Conservation (phyloP, 371 early-diverging fungal genomes). For the Actinomortierella ambigua region DNA sequence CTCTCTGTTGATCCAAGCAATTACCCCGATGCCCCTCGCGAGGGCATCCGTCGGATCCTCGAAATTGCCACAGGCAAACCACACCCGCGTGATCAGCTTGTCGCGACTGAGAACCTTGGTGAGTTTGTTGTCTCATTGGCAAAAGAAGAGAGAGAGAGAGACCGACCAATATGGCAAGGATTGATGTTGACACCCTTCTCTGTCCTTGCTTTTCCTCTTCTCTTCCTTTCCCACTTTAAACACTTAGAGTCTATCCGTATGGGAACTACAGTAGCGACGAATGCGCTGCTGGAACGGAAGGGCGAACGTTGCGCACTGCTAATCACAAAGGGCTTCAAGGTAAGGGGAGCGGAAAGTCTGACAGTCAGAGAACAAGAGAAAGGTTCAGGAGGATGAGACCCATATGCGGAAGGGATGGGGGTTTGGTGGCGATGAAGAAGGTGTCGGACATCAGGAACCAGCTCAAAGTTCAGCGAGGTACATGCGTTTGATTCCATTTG, state of each 20-base stretch:
- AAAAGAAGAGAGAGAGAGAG: no score
- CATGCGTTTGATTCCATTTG: no score
- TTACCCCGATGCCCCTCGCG: constrained; percentile 93
- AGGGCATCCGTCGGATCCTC: constrained; percentile 92
- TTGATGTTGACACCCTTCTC: no score
- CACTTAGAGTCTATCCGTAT: constrained; percentile 82
- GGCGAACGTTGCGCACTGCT: constrained; percentile 89
- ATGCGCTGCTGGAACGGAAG: constrained; percentile 88
- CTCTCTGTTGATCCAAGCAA: constrained; percentile 91
- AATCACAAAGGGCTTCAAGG: constrained; percentile 91
- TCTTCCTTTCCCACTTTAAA: neutral
- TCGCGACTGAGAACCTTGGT: constrained; percentile 80
- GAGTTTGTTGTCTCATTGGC: constrained; percentile 12
- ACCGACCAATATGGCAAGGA: no score
- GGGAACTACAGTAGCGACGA: constrained; percentile 98
- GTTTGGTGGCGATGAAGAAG: constrained; percentile 1
- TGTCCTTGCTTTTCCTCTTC: neutral
- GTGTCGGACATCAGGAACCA: neutral
- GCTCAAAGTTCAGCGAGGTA: neutral
- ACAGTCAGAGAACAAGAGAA: no score
- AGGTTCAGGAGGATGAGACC: no score
- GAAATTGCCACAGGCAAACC: constrained; percentile 78
- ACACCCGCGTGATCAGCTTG: constrained; percentile 70
- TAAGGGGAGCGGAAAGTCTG: constrained; percentile 14
- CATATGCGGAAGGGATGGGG: neutral